These are phyloP conservation scores for Annona cherimola DNA, from an alignment of 164 flowering plant genomes.

Conservation along the genomic window DNA sequence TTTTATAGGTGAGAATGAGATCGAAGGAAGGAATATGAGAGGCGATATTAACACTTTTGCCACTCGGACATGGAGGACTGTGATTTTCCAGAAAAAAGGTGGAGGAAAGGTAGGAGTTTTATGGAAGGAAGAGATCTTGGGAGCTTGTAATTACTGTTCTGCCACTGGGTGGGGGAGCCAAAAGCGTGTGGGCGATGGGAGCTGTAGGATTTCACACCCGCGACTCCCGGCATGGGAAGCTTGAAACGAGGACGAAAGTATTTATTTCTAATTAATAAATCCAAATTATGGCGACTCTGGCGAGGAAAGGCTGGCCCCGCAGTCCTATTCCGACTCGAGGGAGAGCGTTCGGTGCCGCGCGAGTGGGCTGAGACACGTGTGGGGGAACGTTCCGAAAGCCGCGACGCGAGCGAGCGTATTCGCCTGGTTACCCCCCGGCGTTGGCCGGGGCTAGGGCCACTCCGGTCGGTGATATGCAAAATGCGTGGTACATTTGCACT, in stretches of 20 bases:
- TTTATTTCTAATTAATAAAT: too few relatives aligned
- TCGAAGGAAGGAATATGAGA: conserved; percentile 4
- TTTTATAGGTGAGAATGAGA: background rate
- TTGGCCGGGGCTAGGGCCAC: too few relatives aligned
- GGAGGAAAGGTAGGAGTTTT: background rate
- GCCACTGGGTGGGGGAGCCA: background rate
- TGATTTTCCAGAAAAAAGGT: background rate
- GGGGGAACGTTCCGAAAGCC: too few relatives aligned
- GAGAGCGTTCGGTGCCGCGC: background rate
- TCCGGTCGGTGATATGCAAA: too few relatives aligned
- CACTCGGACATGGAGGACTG: background rate
- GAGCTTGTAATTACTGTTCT: background rate
- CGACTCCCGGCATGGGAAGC: background rate
- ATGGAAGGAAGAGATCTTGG: background rate
- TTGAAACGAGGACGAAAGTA: conserved; percentile 3
- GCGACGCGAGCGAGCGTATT: too few relatives aligned
- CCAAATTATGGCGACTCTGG: too few relatives aligned
- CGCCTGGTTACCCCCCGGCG: too few relatives aligned
- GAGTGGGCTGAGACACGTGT: background rate
- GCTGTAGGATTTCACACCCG: background rate
- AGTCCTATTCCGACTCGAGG: background rate
- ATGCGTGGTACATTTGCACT: too few relatives aligned
- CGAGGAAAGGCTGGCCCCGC: too few relatives aligned
- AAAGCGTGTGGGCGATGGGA: background rate
- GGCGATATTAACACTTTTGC: background rate